These are phyloP conservation scores for Aspergillaceae sp. DNA, from an alignment of 2,329 filamentous ascomycete genomes.

Conservation along the genomic window DNA sequence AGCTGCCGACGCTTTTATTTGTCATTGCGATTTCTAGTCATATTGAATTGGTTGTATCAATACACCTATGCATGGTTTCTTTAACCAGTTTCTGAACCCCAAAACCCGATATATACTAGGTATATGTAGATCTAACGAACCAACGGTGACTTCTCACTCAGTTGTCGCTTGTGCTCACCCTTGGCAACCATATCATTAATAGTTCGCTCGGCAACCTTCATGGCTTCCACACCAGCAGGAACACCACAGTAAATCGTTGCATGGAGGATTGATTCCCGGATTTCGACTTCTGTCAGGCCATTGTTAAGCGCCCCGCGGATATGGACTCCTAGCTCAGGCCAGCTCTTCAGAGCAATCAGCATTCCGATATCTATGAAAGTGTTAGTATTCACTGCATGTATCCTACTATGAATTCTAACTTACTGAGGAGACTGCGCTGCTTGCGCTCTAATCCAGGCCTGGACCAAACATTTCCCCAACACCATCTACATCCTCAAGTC, in stretches of 20 bases:
- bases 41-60: too few relatives aligned
- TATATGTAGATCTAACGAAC: too few relatives aligned
- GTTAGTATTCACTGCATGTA: not conserved
- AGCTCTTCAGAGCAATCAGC: slow-evolving; percentile 50
- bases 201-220: slow-evolving; percentile 23
- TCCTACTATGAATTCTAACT: not conserved
- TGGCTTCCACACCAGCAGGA: slow-evolving; percentile 37
- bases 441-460: not conserved
- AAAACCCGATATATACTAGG: too few relatives aligned
- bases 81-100: too few relatives aligned
- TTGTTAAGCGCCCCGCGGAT: slow-evolving; percentile 54
- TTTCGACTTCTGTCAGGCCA: slow-evolving; percentile 49
- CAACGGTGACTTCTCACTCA: not conserved
- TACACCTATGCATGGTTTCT: too few relatives aligned
- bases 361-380: slow-evolving; percentile 43
- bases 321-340: slow-evolving; percentile 50
- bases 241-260: slow-evolving; percentile 35
- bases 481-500: not conserved
- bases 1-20: too few relatives aligned
- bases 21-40: too few relatives aligned
- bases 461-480: slow-evolving; percentile 1
- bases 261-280: slow-evolving; percentile 37
- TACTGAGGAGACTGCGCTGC: slow-evolving; percentile 1
- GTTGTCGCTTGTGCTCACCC: slow-evolving; percentile 13
- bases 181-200: slow-evolving; percentile 20